Base-by-base conservation (phyloP, 768 basidiomycete species). In the Kwoniella pini region DNA sequence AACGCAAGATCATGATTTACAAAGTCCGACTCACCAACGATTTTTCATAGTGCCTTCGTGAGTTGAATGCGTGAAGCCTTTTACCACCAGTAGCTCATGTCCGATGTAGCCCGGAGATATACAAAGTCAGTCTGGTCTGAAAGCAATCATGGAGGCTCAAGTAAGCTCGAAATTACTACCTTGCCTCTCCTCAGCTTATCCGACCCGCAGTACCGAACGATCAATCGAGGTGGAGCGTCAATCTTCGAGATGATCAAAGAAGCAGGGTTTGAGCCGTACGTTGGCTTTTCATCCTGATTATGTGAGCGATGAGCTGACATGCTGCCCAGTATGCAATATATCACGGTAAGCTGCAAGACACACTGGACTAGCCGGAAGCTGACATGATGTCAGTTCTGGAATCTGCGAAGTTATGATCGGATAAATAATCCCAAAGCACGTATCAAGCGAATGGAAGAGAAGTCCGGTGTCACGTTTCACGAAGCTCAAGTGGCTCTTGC, bases 361-460 rank as follows among this genome's bases (percentile, higher is more conserved):
- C 4, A 17, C 26, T 17, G 1, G 33, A 36, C 4, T 3, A 31
- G 10, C 4, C 17, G 19, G 27, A 4, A 45, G 53, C 71, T 66
- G 48, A 69, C 46, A 19, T 9, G 17, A 3, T 0, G 11, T 7
- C 26, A 73, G 11, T 91, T 96, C 83, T 97, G 90, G 80, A 92
- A 98, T 79, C 82, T 99, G 24, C 85, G 96, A 28, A 81, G 87
- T 0, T 99, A 94, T 74, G 94, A 97, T 73, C 83, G 93, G 24
- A 90, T 94, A 71, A 93, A 92, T 71, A 68, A 57, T 31, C 77
- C 74, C 80, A 82, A 72, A 43, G 77, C 80, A 13, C 76, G 86
- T 70, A 88, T 95, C 75, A 77, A 81, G 51, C 65, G 84, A 65
- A 89, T 89, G 83, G 90, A 95, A 75, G 72, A 83, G 54, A 80